Evolutionary conservation across 176 grass and related monocot genomes (phyloP), one percentile per base, ranked within the genome.

Genomic region (Juncus inflexus): DNA sequence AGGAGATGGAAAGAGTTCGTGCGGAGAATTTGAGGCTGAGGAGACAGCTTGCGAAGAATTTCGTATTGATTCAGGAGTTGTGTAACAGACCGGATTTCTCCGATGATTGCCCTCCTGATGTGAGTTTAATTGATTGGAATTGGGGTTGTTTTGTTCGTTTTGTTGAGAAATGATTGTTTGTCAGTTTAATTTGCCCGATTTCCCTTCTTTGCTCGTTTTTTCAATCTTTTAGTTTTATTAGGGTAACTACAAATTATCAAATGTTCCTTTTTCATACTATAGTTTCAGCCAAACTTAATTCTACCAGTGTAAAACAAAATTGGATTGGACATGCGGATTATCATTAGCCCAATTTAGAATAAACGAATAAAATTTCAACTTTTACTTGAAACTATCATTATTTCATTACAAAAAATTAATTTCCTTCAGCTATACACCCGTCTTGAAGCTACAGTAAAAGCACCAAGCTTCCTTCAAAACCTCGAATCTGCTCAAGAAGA

Each of bases 51-150:
- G 72, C 86, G 11, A 84, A 83, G 51, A 83, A 95, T 61, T 77
- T 95, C 42, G 61, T 72, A 6, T 28, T 95, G 72, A 81, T 90
- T 19, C 86, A 83, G 38, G 83, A 83, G 39, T 56, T 95, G 39
- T 82, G 83, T 58, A 77, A 74, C 41, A 79, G 72, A 12, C 83
- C 83, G 14, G 65, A 50, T 62, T 62, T 95, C 56, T 90, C 86
- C 8, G 52, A 72, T 58, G 83, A 95, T 55, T 90, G 90, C 15
- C 90, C 90, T 65, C 78, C 90, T 40, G 90, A 95, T 57, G 90
- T 95, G 74, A 85, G 83, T 35, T 50, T 15, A 15, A 14, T 12
- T 45, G 12, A 52, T 11, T 12, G 0, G 2, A 12, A 15, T 12
- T 53, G 10, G 51, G 36, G 35, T 1, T 1, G 35, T 50, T 49